Conservation (phyloP, 192 early-diverging fungal genomes). For the Backusella liffmaniae region DNA sequence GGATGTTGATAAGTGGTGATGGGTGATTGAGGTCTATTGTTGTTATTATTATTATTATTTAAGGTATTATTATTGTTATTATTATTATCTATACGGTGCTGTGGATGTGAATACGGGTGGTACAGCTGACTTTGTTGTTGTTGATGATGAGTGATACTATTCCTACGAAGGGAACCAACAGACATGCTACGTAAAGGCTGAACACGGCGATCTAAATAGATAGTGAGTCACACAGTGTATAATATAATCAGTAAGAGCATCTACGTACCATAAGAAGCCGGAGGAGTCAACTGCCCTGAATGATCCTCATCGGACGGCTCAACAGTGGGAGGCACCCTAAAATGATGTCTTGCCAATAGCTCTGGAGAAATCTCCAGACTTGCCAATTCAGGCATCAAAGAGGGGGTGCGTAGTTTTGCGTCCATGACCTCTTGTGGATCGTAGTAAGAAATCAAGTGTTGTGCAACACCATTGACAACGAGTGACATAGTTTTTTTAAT, state of each 20-base stretch:
- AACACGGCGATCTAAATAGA: background rate
- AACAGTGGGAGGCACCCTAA: slow-evolving; percentile 48
- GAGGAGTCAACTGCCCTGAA: slow-evolving; percentile 15
- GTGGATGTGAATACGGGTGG: background rate
- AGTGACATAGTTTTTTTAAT: slow-evolving; percentile 67
- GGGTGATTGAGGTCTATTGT: background rate
- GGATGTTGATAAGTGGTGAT: background rate
- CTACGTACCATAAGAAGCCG: background rate
- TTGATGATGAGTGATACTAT: background rate
- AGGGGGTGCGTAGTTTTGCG: slow-evolving; percentile 49
- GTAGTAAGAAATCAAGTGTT: slow-evolving; percentile 42
- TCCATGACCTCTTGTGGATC: slow-evolving; percentile 53
- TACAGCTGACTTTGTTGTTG: slow-evolving; percentile 1
- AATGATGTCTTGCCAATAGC: slow-evolving; percentile 57
- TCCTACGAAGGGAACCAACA: slow-evolving; percentile 10
- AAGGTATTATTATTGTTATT: background rate
- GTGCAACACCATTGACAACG: slow-evolving; percentile 38
- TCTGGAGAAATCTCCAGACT: slow-evolving; percentile 56
- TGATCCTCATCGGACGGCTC: slow-evolving; percentile 24
- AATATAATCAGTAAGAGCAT: background rate
- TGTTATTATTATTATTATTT: background rate
- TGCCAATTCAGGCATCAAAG: slow-evolving; percentile 48
- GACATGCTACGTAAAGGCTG: slow-evolving; percentile 26
- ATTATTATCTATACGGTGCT: background rate
- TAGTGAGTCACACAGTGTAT: too few species aligned